These are phyloP conservation scores for Immersiporthe knoxdaviesiana DNA, from an alignment of 2,329 filamentous ascomycete genomes.

Conservation along the genomic window DNA sequence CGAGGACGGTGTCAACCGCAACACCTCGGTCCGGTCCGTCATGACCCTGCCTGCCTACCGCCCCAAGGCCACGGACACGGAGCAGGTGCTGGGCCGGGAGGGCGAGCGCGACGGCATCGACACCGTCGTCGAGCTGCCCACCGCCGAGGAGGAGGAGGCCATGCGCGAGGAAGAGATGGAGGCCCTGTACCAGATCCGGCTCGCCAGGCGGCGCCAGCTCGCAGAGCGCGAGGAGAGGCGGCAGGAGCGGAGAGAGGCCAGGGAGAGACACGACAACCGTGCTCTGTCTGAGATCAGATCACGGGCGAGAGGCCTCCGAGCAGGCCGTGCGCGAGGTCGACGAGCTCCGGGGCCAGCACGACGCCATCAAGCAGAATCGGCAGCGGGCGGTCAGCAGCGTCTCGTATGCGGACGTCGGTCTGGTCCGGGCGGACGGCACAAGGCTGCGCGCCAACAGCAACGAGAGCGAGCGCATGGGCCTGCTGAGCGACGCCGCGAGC, in stretches of 20 bases:
- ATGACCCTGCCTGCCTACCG: conserved; percentile 92
- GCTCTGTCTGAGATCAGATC: conserved; percentile 69
- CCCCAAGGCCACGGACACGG: conserved; percentile 69
- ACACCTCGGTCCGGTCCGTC: conserved; percentile 87
- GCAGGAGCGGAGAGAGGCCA: conserved; percentile 70
- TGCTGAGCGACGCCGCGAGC: conserved; percentile 73
- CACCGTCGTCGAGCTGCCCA: conserved; percentile 83
- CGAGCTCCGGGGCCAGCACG: conserved; percentile 59
- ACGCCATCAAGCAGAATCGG: conserved; percentile 60
- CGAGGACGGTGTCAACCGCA: conserved; percentile 65
- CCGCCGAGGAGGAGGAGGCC: conserved; percentile 75
- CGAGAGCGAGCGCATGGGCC: conserved; percentile 72
- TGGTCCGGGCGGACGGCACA: conserved; percentile 77
- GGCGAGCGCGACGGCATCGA: conserved; percentile 93
- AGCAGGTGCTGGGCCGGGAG: conserved; percentile 83
- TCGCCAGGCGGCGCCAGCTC: conserved; percentile 74
- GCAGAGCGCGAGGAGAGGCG: conserved; percentile 79
- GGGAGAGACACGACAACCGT: conserved; percentile 68
- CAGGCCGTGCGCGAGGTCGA: conserved; percentile 60
- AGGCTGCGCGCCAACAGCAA: conserved; percentile 72
- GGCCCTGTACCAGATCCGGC: conserved; percentile 83
- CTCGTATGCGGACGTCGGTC: conserved; percentile 74
- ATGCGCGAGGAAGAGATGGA: conserved; percentile 91
- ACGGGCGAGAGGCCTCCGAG: conserved; percentile 51
- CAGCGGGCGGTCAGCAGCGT: conserved; percentile 74